Evolutionary conservation across 306 rosid species (phyloP), one percentile per base, ranked within the genome.

Genomic region (Vigna trinervia): DNA sequence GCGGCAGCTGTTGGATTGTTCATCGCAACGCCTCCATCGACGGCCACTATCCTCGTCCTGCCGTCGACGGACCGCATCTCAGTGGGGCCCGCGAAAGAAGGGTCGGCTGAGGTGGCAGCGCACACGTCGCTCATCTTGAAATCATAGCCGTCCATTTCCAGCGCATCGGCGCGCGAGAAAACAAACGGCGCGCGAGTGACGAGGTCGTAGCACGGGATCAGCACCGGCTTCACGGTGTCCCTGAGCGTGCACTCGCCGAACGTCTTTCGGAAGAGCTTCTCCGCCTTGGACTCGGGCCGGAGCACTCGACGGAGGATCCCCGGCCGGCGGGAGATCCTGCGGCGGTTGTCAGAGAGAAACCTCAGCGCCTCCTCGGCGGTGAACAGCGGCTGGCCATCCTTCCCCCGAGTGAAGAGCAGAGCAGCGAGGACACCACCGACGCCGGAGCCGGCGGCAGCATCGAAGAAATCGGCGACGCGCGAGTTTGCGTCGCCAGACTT

Each of bases 91-190:
- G 56, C 62, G 0, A 83, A 11, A 4, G 71, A 56, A 0, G 83
- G 86, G 52, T 85, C 78, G 0, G 86, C 85, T 28, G 90, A 90
- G 60, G 97, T 94, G 83, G 96, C 97, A 8, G 83, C 52, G 38
- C 97, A 94, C 2, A 92, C 95, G 52, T 94, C 97, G 22, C 84
- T 86, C 85, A 94, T 92, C 89, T 88, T 92, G 86, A 92, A 94
- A 83, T 94, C 98, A 56, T 89, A 92, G 75, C 93, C 89, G 88
- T 94, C 98, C 84, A 90, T 65, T 81, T 94, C 98, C 39, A 88
- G 77, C 2, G 98, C 98, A 72, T 92, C 98, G 71, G 98, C 97
- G 81, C 98, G 95, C 61, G 98, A 94, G 86, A 94, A 92, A 77
- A 94, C 76, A 73, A 94, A 92, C 32, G 98, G 97, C 7, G 96